phyloP scores from a whole-genome alignment of 2,329 filamentous ascomycete species.

The Phoma sp. region DNA sequence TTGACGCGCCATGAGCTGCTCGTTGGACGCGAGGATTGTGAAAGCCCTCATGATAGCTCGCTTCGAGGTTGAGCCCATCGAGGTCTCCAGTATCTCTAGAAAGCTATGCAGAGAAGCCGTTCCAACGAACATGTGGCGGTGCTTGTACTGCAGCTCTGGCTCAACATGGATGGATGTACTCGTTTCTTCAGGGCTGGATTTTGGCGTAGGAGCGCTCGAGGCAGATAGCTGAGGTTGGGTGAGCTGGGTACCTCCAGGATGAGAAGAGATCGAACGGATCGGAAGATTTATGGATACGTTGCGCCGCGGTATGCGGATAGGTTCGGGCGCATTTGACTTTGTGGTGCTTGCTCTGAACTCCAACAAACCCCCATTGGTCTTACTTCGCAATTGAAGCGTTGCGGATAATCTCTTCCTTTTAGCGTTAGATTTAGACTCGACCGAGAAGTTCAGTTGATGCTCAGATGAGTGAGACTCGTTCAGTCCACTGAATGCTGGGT shows the following conservation, averaged over 20 bases:
- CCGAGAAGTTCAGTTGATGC: neutral
- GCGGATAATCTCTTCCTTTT: neutral
- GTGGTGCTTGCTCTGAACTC: constrained; percentile 27
- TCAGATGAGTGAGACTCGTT: neutral
- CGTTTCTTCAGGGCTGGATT: neutral
- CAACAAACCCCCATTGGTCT: constrained; percentile 28
- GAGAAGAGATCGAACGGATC: constrained; percentile 6
- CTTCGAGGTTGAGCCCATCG: constrained; percentile 29
- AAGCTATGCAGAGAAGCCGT: constrained; percentile 42
- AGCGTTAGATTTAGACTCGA: neutral
- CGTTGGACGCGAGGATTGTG: constrained; percentile 32
- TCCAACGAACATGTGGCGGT: constrained; percentile 45
- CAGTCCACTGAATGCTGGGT: neutral
- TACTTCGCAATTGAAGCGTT: constrained; percentile 8
- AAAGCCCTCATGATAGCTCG: constrained; percentile 35
- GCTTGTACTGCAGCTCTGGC: constrained; percentile 42
- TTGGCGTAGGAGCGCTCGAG: constrained; percentile 11
- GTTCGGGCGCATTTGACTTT: constrained; percentile 12
- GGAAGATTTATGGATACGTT: constrained; percentile 33
- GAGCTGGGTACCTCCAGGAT: neutral
- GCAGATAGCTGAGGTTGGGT: constrained; percentile 1
- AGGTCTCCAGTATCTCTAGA: constrained; percentile 36
- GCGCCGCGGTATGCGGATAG: constrained; percentile 25
- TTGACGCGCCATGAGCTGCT: constrained; percentile 37
- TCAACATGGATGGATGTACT: constrained; percentile 24